Evolutionary conservation across 257 asterid species (phyloP).

Genomic region (Nicotiana obtusifolia): DNA sequence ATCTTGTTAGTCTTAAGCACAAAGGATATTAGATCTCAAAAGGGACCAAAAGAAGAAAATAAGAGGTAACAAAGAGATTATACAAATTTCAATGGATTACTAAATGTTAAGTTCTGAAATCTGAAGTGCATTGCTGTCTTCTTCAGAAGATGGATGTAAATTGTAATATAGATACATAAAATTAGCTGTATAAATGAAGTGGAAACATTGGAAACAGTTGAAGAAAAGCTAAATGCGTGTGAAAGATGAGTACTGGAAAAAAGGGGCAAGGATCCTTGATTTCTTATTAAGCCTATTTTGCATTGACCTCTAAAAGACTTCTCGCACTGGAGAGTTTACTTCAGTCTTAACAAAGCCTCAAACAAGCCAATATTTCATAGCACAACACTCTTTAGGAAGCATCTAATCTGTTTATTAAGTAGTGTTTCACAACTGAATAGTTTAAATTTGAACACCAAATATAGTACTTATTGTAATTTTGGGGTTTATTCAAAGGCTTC

Average conservation of each 20-base stretch:
- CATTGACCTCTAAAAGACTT: background rate
- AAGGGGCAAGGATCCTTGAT: background rate
- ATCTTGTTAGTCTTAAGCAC: background rate
- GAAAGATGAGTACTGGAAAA: background rate
- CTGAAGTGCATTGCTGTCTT: background rate
- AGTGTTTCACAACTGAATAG: background rate
- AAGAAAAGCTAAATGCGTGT: background rate
- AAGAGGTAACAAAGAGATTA: background rate
- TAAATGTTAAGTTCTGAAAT: background rate
- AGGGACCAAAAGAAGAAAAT: background rate
- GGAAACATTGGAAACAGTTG: background rate
- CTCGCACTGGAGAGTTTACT: background rate
- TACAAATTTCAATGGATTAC: background rate
- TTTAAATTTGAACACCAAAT: background rate
- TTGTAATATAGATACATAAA: background rate
- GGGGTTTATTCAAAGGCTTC: background rate
- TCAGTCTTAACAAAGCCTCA: background rate
- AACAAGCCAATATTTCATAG: background rate
- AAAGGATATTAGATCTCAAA: background rate
- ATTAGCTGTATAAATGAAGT: background rate
- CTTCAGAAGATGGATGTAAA: background rate
- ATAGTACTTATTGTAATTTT: background rate
- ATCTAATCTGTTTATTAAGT: background rate
- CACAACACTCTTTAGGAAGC: background rate
- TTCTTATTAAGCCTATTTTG: background rate